These are phyloP conservation scores for Jatropha podagrica DNA, from an alignment of 441 rosid genomes.

Conservation along the genomic window DNA sequence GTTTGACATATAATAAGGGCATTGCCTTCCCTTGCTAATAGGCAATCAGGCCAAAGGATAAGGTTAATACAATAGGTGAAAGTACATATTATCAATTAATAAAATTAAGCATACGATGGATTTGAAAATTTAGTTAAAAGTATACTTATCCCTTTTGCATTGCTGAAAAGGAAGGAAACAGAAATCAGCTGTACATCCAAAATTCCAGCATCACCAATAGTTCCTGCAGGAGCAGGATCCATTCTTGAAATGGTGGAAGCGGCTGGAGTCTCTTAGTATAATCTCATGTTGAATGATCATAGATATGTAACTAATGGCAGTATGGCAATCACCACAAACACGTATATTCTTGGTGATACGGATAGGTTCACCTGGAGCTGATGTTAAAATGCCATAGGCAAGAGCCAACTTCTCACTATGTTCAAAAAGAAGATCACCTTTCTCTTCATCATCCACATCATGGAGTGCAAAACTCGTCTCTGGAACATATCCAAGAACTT, in stretches of 20 bases:
- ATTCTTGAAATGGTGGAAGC: slow-evolving; percentile 79
- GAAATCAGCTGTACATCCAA: background rate
- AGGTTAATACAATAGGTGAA: too few relatives aligned
- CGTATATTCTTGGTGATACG: slow-evolving; percentile 70
- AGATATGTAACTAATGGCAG: slow-evolving; percentile 55
- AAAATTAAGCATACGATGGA: too few relatives aligned
- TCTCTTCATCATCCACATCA: slow-evolving; percentile 94
- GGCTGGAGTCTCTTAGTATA: slow-evolving; percentile 71
- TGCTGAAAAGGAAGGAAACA: background rate
- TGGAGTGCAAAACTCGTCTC: slow-evolving; percentile 83
- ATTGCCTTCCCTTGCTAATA: too few relatives aligned
- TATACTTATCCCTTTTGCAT: too few relatives aligned
- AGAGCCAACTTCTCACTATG: slow-evolving; percentile 86
- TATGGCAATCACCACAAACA: slow-evolving; percentile 75
- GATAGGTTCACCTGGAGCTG: slow-evolving; percentile 60
- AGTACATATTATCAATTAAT: too few relatives aligned
- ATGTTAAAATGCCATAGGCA: slow-evolving; percentile 60
- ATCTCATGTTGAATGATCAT: slow-evolving; percentile 61
- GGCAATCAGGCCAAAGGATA: too few relatives aligned
- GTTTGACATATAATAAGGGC: too few relatives aligned
- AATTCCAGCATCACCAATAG: slow-evolving; percentile 50
- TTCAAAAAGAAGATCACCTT: slow-evolving; percentile 62
- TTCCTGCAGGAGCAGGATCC: slow-evolving; percentile 74
- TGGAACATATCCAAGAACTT: slow-evolving; percentile 78
- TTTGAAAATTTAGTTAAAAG: too few relatives aligned